Base-by-base conservation (phyloP, 2,329 filamentous ascomycete species). In the Penicillium sp. region DNA sequence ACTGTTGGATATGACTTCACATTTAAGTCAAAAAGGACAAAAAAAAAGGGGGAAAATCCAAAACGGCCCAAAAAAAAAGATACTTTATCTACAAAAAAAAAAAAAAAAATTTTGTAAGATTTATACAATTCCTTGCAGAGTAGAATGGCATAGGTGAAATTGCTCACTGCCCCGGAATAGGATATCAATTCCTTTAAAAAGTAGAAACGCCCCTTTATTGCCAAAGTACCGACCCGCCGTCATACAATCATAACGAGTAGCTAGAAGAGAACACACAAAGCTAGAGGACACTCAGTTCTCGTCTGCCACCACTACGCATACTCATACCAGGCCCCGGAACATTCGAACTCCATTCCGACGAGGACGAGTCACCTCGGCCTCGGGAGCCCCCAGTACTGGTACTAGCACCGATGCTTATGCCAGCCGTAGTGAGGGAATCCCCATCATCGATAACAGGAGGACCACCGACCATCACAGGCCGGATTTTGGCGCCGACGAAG, bases 401-500 rank as follows among this genome's bases (percentile, higher is more conserved):
- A 37, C 64, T 64, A 24, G 64, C 65, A 10, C 64, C 65, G 18
- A 63, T 58, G 32, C 61, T 65, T 5, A 66, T 64, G 0, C 62
- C 63, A 13, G 62, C 63, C 10, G 63, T 66, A 7, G 55, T 66
- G 13, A 65, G 55, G 4, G 62, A 67, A 16, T 64, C 62, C 5
- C 58, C 62, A 45, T 70, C 68, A 29, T 70, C 71, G 39, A 66
- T 64, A 3, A 63, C 56, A 18, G 66, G 60, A 16, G 62, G 59
- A 18, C 63, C 61, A 10, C 64, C 62, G 29, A 70, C 66, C 51
- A 71, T 67, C 14, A 66, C 63, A 34, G 74, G 71, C 3, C 73
- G 71, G 44, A 79, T 72, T 68, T 80, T 83, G 40, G 83, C 82
- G 0, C 92, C 92, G 0, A 97, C 92, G 70, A 97, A 93, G 0